phyloP scores from a whole-genome alignment of 1,284 basidiomycete species.

The Leccinum fuscescens region DNA sequence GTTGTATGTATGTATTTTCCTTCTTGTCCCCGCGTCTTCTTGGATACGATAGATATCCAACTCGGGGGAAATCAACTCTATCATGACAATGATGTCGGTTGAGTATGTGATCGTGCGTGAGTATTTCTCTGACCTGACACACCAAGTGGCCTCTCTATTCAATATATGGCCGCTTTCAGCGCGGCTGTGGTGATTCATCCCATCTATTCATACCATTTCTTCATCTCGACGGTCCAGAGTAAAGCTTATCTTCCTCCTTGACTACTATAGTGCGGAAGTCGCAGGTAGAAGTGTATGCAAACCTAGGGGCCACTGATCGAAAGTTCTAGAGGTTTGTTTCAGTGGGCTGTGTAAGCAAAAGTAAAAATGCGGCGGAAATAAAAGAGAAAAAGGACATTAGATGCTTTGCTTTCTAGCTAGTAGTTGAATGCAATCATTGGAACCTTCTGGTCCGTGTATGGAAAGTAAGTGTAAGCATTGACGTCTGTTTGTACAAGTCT shows the following conservation, averaged over 20 bases:
- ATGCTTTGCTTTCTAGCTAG: too few species aligned
- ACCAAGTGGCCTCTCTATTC: background rate
- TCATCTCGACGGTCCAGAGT: background rate
- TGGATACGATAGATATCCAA: background rate
- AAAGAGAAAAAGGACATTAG: too few species aligned
- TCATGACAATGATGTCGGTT: background rate
- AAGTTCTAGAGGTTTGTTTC: background rate
- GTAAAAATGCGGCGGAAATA: too few species aligned
- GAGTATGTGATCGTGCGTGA: background rate
- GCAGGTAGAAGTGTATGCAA: background rate
- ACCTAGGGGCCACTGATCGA: background rate
- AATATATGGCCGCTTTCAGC: background rate
- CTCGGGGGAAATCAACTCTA: too few species aligned
- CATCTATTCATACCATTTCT: background rate
- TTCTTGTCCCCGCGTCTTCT: background rate
- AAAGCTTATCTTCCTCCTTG: background rate
- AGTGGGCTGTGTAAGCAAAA: background rate
- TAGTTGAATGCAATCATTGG: too few species aligned
- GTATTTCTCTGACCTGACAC: background rate
- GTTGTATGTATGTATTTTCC: background rate
- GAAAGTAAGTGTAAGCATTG: background rate
- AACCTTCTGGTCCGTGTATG: background rate
- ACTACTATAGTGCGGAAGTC: background rate
- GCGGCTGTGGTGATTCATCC: background rate
- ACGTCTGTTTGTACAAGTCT: background rate